phyloP scores from a whole-genome alignment of 345 rosid species.

The thale cress (Arabidopsis thaliana) region TAIR10.1 NC_003074.8:19144001-19144500 shows the following conservation, averaged over 20 bases:
- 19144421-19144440: slow-evolving; percentile 53
- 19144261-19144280: not conserved
- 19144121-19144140: not conserved
- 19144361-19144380: slow-evolving; percentile 14
- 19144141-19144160: slow-evolving; percentile 5
- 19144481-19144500: slow-evolving; percentile 94
- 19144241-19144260: slow-evolving; percentile 11
- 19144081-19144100: slow-evolving; percentile 55
- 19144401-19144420: slow-evolving; percentile 10
- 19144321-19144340: slow-evolving; percentile 1
- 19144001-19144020: slow-evolving; percentile 70
- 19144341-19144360: not conserved
- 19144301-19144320: not conserved
- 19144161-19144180: not conserved
- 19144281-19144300: not conserved
- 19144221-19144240: not conserved
- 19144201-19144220: not conserved
- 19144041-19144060: slow-evolving; percentile 65
- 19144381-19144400: slow-evolving; percentile 4
- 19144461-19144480: slow-evolving; percentile 97
- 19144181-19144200: slow-evolving; percentile 2
- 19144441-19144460: slow-evolving; percentile 88
- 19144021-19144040: slow-evolving; percentile 76
- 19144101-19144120: slow-evolving; percentile 15
- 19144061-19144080: slow-evolving; percentile 52